phyloP scores from a whole-genome alignment of 805 yeast species.

The Huiozyma sinensis region DNA sequence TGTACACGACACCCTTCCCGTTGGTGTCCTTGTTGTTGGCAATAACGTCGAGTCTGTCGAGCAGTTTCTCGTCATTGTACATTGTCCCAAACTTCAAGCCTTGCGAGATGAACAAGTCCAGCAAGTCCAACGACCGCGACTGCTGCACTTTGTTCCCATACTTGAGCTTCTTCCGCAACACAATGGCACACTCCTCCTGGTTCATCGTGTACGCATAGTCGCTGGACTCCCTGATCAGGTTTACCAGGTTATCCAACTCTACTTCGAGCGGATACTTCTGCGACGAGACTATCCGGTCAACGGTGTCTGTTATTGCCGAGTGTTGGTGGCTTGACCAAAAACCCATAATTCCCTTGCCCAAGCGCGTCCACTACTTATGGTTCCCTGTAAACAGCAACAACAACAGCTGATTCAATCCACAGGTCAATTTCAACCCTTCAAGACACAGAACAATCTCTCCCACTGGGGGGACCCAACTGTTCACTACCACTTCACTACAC shows the following conservation, averaged over 20 bases:
- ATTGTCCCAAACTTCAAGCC: conserved; percentile 31
- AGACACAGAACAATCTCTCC: too few relatives aligned
- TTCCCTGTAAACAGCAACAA: too few relatives aligned
- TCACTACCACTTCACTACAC: too few relatives aligned
- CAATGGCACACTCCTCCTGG: conserved; percentile 77
- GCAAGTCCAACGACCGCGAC: conserved; percentile 49
- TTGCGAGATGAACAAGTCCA: conserved; percentile 43
- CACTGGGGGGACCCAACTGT: too few relatives aligned
- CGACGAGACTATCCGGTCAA: conserved; percentile 38
- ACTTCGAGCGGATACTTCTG: conserved; percentile 26
- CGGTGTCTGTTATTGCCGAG: conserved; percentile 58
- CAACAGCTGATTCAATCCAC: too few relatives aligned
- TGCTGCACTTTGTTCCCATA: conserved; percentile 66
- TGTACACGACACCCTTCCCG: conserved; percentile 17
- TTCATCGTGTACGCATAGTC: conserved; percentile 17
- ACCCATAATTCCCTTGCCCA: conserved; percentile 20
- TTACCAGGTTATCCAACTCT: conserved; percentile 27
- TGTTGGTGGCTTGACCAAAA: conserved; percentile 50
- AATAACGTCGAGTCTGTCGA: conserved; percentile 44
- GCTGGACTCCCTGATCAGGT: conserved; percentile 27
- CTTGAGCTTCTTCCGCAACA: conserved; percentile 78
- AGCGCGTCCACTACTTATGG: too few relatives aligned
- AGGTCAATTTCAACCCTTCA: too few relatives aligned
- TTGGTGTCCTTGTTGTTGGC: conserved; percentile 12
- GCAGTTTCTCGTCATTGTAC: conserved; percentile 57